phyloP scores from a whole-genome alignment of 306 rosid genomes.

The Castanopsis chinensis region DNA sequence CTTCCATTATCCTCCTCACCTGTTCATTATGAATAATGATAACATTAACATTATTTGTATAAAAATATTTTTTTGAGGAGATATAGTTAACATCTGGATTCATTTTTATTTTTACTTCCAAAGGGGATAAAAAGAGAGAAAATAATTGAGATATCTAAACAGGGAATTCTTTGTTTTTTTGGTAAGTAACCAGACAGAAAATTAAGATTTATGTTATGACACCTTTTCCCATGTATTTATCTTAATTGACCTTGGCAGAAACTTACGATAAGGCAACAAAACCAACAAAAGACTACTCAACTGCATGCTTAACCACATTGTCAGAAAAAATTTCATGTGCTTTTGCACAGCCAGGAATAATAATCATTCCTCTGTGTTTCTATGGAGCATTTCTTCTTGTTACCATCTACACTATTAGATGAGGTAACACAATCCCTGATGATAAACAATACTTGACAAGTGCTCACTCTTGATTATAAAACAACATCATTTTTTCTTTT shows the following conservation, averaged over 20 bases:
- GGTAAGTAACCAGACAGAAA: not conserved
- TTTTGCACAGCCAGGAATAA: not conserved
- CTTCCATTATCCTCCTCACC: conserved; percentile 99
- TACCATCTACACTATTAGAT: not conserved
- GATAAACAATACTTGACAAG: not conserved
- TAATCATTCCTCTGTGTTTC: not conserved
- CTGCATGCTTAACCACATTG: not conserved
- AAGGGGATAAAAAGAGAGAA: too few species aligned
- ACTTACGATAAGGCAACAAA: not conserved
- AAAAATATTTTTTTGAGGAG: not conserved
- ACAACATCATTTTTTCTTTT: not conserved
- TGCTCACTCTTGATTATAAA: not conserved
- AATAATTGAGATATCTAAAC: too few species aligned
- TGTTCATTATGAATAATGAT: conserved; percentile 34
- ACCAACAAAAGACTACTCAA: not conserved
- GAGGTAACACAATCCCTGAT: not conserved
- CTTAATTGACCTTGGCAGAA: not conserved
- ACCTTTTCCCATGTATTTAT: not conserved
- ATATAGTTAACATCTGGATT: too few species aligned
- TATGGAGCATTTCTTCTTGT: not conserved
- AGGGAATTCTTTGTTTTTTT: too few species aligned
- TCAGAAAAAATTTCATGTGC: not conserved
- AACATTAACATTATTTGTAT: conserved; percentile 7
- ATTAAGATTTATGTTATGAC: not conserved
- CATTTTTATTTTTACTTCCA: too few species aligned